Evolutionary conservation across 1,284 basidiomycete species (phyloP), one percentile per base, ranked within the genome.

Genomic region (Trichosporon sp.): DNA sequence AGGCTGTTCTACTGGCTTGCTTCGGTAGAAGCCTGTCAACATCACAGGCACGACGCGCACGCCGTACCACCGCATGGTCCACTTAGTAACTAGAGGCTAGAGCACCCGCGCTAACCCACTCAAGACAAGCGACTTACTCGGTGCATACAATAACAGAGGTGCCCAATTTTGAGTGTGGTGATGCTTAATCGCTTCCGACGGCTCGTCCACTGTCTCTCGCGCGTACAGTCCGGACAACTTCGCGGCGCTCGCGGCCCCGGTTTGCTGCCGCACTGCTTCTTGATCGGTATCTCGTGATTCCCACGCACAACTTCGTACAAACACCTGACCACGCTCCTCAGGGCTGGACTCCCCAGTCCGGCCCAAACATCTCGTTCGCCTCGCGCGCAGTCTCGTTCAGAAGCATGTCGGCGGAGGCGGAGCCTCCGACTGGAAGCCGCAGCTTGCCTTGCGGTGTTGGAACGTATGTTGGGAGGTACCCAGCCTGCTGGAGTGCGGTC

Each of bases 281-380:
- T 58, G 9, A 31, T 18, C 25, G 15, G 15, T 15, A 13, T 29
- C 25, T 31, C 25, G 25, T 58, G 7, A 51, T 60, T 60, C 27
- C 27, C 56, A 29, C 56, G 29, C 42, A 42, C 32, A 65, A 9
- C 11, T n/a, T n/a, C 56, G 56, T 60, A 60, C 56, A 31, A n/a
- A 31, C 56, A 31, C 18, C 56, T 29, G 56, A 42, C 62, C 34
- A 3, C n/a, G 9, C 8, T 9, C 25, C 12, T 44, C 8, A 38
- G 5, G 23, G 35, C 21, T 64, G 65, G n/a, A 73, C 68, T 11
- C 72, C 72, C 72, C 72, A 73, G 7, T 68, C 70, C 5, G 66
- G 31, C 5, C 70, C 70, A 4, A 76, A 60, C 75, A 76, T 76
- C 21, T 65, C 64, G 65, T 76, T 76, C 12, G 73, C 65, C 44